Conservation (phyloP, 345 rosid genomes). For the Acer negundo region DNA sequence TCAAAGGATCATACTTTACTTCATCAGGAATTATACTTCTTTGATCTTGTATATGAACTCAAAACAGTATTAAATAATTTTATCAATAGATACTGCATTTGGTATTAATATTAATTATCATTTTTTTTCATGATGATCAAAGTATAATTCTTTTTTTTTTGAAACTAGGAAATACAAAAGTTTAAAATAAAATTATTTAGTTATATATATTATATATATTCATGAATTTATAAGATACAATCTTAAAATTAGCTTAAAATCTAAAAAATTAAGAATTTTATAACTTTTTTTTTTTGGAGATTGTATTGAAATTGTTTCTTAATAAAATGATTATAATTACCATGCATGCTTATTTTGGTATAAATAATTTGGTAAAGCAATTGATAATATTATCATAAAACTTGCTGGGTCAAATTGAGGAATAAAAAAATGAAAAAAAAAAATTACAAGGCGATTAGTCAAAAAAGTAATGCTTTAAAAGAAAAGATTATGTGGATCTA, state of each 20-base stretch:
- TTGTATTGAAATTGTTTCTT: neutral
- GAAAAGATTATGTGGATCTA: slow-evolving; percentile 32
- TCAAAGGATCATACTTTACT: slow-evolving; percentile 19
- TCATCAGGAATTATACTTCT: slow-evolving; percentile 22
- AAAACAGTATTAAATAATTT: too few relatives aligned
- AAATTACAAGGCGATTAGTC: slow-evolving; percentile 4
- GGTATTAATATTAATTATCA: too few relatives aligned
- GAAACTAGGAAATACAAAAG: neutral
- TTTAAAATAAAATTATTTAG: too few relatives aligned
- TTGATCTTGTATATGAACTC: neutral
- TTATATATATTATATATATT: too few relatives aligned
- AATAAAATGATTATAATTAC: too few relatives aligned
- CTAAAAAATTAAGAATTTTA: neutral
- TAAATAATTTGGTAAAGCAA: neutral
- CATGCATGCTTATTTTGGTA: neutral
- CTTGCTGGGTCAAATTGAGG: neutral
- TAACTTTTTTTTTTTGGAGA: neutral
- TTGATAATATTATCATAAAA: neutral
- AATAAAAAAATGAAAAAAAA: neutral
- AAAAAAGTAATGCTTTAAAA: slow-evolving; percentile 36
- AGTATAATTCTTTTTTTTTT: too few relatives aligned
- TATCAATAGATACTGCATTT: too few relatives aligned
- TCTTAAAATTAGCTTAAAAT: neutral
- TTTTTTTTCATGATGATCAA: neutral
- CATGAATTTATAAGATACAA: too few relatives aligned